Conservation (phyloP, 1,139 yeast species). For the Saccharomyces hybrid region DNA sequence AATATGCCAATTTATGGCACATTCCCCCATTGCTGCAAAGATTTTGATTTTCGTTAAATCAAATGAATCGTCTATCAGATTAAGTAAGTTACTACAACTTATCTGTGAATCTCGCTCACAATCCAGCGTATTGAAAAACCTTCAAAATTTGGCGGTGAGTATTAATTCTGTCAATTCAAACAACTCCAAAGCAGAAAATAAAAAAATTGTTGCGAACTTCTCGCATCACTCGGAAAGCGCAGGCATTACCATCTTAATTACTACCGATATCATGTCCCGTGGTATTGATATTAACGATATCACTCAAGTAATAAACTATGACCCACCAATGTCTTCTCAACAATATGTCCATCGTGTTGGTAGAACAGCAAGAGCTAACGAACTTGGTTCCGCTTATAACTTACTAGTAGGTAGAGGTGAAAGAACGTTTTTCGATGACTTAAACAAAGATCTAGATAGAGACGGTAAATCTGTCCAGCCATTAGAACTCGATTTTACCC, state of each 20-base stretch:
- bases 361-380: conserved; percentile 90
- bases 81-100: conserved; percentile 52
- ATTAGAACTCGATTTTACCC: neutral
- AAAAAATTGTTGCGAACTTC: conserved; percentile 49
- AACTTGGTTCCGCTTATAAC: conserved; percentile 64
- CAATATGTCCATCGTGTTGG: conserved; percentile 96
- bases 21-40: conserved; percentile 5
- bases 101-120: conserved; percentile 30
- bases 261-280: conserved; percentile 91
- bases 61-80: conserved; percentile 76
- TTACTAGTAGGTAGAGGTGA: conserved; percentile 73
- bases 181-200: conserved; percentile 41
- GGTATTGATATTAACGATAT: conserved; percentile 80
- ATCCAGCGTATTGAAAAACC: conserved; percentile 18
- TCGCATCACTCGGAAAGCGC: conserved; percentile 19
- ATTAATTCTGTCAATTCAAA: conserved; percentile 42
- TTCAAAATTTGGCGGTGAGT: conserved; percentile 3
- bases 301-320: conserved; percentile 78
- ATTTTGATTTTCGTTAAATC: conserved; percentile 72
- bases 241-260: conserved; percentile 54
- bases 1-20: conserved; percentile 26
- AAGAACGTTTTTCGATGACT: conserved; percentile 37
- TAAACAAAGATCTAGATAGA: conserved; percentile 28
- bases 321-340: conserved; percentile 77
- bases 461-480: neutral